Base-by-base conservation (phyloP, 257 asterid species). In the Apocynum venetum region DNA sequence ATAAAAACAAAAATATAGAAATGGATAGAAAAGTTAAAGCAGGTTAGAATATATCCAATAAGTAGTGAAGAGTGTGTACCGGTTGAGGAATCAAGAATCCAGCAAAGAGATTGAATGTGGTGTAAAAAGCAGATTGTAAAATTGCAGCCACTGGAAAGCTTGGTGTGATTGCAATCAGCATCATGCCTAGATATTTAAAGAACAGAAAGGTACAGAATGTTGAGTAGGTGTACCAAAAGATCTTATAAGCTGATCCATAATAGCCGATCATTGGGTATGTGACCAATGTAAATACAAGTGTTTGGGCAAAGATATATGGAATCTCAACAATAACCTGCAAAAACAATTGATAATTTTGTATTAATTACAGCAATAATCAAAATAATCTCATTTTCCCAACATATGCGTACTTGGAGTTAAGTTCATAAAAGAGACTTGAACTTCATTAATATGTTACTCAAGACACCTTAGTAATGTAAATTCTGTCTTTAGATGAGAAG, bases 211-310 rank as follows among this genome's bases (percentile, higher is more conserved):
- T 78, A 55, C 88, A 85, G 53, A 90, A 88, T 85, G 82, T 87
- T 0, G 85, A 13, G 78, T 88, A 88, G 61, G 84, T 77, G 56
- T 83, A 88, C 89, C 89, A 88, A 36, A 88, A 84, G 13, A 89
- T 74, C 84, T 89, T 89, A 35, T 82, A 86, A 0, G 52, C 89
- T 7, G 89, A 77, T 87, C 83, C 81, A 71, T 83, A 57, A 82
- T 86, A 89, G 76, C 94, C 92, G 31, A 88, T 86, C 92, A 88
- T 88, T 6, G 92, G 91, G 76, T 85, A 89, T 12, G 91, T 87
- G 74, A 90, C 81, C 64, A 79, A 68, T 25, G 91, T 85, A 77
- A 73, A 87, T 2, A 73, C 79, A 36, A 90, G 40, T 36, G 95
- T 51, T 75, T 86, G 95, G 44, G 78, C 79, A 8, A 87, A 78